Evolutionary conservation across 495 filamentous ascomycete genomes (phyloP).

Genomic region (Astrothelium macrocarpum): DNA sequence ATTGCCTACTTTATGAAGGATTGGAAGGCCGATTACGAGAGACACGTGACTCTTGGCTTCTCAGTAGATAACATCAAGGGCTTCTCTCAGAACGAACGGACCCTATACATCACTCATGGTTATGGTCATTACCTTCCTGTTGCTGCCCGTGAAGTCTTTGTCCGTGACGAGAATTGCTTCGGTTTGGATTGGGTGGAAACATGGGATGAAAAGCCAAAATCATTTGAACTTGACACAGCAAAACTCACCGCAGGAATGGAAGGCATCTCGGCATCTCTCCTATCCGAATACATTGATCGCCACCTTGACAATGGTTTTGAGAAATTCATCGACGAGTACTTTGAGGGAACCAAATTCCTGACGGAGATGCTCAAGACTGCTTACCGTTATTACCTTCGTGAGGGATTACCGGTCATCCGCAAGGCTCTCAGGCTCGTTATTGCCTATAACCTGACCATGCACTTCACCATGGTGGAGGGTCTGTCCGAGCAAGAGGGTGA

Average conservation of each 20-base stretch:
- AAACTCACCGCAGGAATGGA: slow-evolving; percentile 75
- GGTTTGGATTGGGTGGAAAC: slow-evolving; percentile 83
- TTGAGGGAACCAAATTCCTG: slow-evolving; percentile 84
- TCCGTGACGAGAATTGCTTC: slow-evolving; percentile 86
- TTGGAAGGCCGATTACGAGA: slow-evolving; percentile 90
- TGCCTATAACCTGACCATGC: slow-evolving; percentile 84
- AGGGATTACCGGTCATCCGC: slow-evolving; percentile 72
- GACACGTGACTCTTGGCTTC: slow-evolving; percentile 74
- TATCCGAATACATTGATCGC: slow-evolving; percentile 83
- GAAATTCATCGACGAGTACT: slow-evolving; percentile 86
- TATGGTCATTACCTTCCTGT: slow-evolving; percentile 84
- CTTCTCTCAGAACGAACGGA: slow-evolving; percentile 66
- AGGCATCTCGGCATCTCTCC: slow-evolving; percentile 61
- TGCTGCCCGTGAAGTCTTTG: slow-evolving; percentile 80
- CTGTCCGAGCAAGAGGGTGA: slow-evolving; percentile 68
- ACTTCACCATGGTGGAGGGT: slow-evolving; percentile 86
- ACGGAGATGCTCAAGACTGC: slow-evolving; percentile 91
- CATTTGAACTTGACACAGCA: slow-evolving; percentile 76
- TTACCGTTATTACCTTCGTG: slow-evolving; percentile 76
- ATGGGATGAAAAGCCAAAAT: slow-evolving; percentile 56
- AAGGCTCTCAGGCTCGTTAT: slow-evolving; percentile 86
- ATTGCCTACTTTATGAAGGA: slow-evolving; percentile 97
- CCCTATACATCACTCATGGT: slow-evolving; percentile 52
- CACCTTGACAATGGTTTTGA: slow-evolving; percentile 85
- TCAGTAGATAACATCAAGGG: slow-evolving; percentile 90